Evolutionary conservation across 805 yeast genomes (phyloP), one percentile per base, ranked within the genome.

Genomic region (Wickerhamomyces bisporus): DNA sequence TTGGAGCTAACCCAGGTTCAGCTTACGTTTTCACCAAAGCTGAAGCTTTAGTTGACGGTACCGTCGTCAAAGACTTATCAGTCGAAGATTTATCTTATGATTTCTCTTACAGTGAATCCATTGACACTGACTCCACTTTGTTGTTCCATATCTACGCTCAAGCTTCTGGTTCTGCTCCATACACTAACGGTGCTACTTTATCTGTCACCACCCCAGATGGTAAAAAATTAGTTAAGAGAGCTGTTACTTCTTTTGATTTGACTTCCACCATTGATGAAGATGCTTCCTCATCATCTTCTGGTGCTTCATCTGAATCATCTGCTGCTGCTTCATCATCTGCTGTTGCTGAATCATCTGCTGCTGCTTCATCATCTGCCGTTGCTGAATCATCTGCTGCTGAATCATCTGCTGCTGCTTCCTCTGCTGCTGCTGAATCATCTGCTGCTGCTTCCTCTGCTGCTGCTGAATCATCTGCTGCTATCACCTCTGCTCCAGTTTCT

Each of bases 131-230:
- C 20, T 33, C 41, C 13, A 39, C 36, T 26, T 30, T 44, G 32
- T 16, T 38, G 31, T 43, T 50, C 45, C 32, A 42, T 23, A 26
- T 50, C 29, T 35, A 20, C 32, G 40, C 47, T 33, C 19, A 26
- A 26, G 53, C 56, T 23, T 39, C 49, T 30, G 43, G 38, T 28
- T 33, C 30, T 35, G 55, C 49, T 43, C 55, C 56, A 45, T 48
- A 52, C 48, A 8, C 39, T 17, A 33, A 39, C 40, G 8, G 7
- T 24, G 48, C 45, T 31, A 13, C 32, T 23, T 32, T 48, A n/a
- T 30, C 50, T 20, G 26, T 47, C 34, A 17, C 31, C n/a, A 29
- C 31, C 17, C 31, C 31, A 29, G 31, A 17, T 29, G 14, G 30
- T 13, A 13, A 27, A 10, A 29, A 16, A 16, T 29, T 29, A 13